A percentile compares a stretch with the other conserved stretches of the same genome.
phyloP scores from a whole-genome alignment of 2,329 filamentous ascomycete species.

The Colletotrichum sp. region DNA sequence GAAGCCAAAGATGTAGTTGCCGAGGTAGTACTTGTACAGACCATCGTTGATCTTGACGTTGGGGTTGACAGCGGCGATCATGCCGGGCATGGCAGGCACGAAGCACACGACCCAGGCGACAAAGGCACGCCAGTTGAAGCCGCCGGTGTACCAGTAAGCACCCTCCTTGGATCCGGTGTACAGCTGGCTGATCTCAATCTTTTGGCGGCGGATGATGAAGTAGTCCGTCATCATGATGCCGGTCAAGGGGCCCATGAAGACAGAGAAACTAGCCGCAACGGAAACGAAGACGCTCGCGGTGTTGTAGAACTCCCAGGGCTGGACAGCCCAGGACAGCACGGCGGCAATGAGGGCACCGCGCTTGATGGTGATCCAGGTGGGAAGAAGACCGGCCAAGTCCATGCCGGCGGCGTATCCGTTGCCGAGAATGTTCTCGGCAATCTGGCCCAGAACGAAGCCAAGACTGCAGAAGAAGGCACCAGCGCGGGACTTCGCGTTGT shows the following conservation, averaged over 20 bases:
- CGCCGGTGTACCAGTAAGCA: slow-evolving; percentile 41
- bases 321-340: slow-evolving; percentile 27
- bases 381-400: slow-evolving; percentile 31
- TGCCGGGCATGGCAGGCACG: slow-evolving; percentile 30
- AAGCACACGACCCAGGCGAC: slow-evolving; percentile 34
- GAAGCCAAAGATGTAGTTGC: slow-evolving; percentile 23
- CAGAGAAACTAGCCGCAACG: slow-evolving; percentile 30
- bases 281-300: slow-evolving; percentile 28
- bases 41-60: slow-evolving; percentile 15
- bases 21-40: slow-evolving; percentile 26
- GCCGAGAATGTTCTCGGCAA: slow-evolving; percentile 32
- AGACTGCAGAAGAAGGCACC: slow-evolving; percentile 31
- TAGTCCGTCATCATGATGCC: slow-evolving; percentile 34
- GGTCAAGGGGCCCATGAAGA: slow-evolving; percentile 31
- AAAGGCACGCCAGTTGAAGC: slow-evolving; percentile 39
- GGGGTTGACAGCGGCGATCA: slow-evolving; percentile 26
- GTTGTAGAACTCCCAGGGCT: slow-evolving; percentile 35
- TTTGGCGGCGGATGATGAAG: slow-evolving; percentile 34
- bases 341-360: slow-evolving; percentile 30
- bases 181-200: slow-evolving; percentile 40
- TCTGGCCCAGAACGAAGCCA: slow-evolving; percentile 30
- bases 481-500: slow-evolving; percentile 26
- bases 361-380: slow-evolving; percentile 30
- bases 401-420: slow-evolving; percentile 33
- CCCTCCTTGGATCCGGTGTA: slow-evolving; percentile 35